Evolutionary conservation across 2,329 filamentous ascomycete genomes (phyloP), one percentile per base, ranked within the genome.

Genomic region (Aspergillus latus): DNA sequence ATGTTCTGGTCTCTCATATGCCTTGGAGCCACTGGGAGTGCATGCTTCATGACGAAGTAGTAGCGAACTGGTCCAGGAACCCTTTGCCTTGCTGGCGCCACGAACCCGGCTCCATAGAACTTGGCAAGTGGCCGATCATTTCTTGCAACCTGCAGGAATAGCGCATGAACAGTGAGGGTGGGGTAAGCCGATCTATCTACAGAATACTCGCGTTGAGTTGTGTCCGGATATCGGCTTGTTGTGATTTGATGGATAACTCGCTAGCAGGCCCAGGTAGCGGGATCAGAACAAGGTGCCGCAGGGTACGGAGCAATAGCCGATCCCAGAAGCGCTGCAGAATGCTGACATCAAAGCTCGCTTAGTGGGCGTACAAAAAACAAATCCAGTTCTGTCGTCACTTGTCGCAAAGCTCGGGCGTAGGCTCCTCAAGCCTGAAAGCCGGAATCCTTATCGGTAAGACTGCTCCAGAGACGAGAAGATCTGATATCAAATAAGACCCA

Each of bases 371-470:
- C 16, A 29, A 4, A 4, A 4, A 37, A 37, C 8, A 5, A n/a
- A 37, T 37, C 34, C 32, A 16, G 39, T n/a, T 16, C 15, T 49
- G 21, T 50, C 28, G 36, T 48, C 54, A 40, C n/a, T 50, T 16
- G 36, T 42, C 54, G 16, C 11, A 43, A 54, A 46, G 4, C 49
- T 52, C 15, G 52, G 36, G n/a, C 21, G 43, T 54, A 40, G 48
- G 48, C 26, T 34, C n/a, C 30, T 55, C 32, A 42, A 36, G 42
- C 56, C 56, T 58, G 56, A 52, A 29, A 52, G 6, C 29, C 30
- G 43, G 32, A 9, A 52, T 28, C 36, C 48, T 58, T 58, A 58
- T 58, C 56, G 49, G 56, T 52, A 48, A 52, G 46, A 32, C 32
- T 28, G 39, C 34, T 43, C 39, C 16, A 46, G 28, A 21, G 11